phyloP scores from a whole-genome alignment of 768 basidiomycete genomes.

The Tephrocybe sp. region DNA sequence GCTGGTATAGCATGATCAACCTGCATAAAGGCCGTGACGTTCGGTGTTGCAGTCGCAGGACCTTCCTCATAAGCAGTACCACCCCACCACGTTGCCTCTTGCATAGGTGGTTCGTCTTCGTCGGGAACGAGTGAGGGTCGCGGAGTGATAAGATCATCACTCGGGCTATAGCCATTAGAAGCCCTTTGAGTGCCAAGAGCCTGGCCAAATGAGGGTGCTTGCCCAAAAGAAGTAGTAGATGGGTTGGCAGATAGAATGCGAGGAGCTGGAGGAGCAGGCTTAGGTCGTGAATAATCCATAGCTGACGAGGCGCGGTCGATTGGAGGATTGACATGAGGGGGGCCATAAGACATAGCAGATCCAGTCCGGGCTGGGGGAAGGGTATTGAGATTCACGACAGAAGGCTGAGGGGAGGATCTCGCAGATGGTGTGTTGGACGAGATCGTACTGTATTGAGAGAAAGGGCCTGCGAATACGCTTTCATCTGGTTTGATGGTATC shows the following conservation, averaged over 20 bases:
- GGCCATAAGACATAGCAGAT: constrained; percentile 63
- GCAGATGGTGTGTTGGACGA: constrained; percentile 77
- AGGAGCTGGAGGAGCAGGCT: constrained; percentile 45
- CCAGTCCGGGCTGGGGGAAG: constrained; percentile 58
- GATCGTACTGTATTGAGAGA: constrained; percentile 91
- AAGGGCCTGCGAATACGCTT: constrained; percentile 67
- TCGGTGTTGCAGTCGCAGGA: constrained; percentile 54
- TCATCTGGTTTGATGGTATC: constrained; percentile 32
- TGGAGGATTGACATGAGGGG: constrained; percentile 43
- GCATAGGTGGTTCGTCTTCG: constrained; percentile 33
- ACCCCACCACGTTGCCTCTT: constrained; percentile 65
- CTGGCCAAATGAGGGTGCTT: constrained; percentile 32
- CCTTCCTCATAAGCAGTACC: constrained; percentile 35
- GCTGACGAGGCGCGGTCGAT: constrained; percentile 78
- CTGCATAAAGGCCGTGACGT: constrained; percentile 60
- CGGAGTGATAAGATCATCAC: constrained; percentile 29
- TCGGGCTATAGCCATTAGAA: constrained; percentile 28
- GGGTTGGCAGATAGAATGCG: constrained; percentile 53
- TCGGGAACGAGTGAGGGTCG: constrained; percentile 23
- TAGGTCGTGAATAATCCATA: constrained; percentile 65
- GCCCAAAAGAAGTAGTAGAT: constrained; percentile 48
- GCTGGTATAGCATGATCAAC: constrained; percentile 41
- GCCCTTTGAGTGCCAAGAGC: constrained; percentile 35
- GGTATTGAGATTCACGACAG: constrained; percentile 35
- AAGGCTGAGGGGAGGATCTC: constrained; percentile 73